Conservation (phyloP, 768 basidiomycete species). For the Lepiota venenata region DNA sequence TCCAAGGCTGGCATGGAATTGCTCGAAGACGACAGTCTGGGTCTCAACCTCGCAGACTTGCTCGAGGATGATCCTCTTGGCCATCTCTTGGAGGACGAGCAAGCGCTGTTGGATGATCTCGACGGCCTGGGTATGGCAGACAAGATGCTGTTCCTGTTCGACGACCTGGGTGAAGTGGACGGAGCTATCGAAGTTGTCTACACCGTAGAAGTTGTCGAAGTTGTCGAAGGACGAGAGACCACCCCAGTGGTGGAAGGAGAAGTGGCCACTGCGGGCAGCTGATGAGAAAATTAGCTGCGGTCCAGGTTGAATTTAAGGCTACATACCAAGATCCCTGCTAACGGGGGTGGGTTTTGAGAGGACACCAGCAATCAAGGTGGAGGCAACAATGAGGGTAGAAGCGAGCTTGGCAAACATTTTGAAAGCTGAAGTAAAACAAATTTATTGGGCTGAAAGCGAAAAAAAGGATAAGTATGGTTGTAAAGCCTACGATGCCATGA, state of each 20-base stretch:
- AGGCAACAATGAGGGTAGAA: constrained; percentile 15
- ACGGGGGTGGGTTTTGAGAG: constrained; percentile 14
- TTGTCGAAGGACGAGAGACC: constrained; percentile 31
- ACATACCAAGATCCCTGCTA: constrained; percentile 1
- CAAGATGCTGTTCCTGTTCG: too few relatives aligned
- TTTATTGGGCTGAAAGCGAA: neutral
- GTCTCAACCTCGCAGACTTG: constrained; percentile 48
- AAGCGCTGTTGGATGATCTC: constrained; percentile 43
- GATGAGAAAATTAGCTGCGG: neutral
- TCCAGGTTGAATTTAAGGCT: neutral
- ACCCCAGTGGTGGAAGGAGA: constrained; percentile 34
- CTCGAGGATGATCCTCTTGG: constrained; percentile 43
- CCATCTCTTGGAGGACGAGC: constrained; percentile 41
- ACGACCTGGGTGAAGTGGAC: too few relatives aligned
- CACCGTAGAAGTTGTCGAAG: constrained; percentile 46
- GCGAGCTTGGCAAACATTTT: constrained; percentile 20
- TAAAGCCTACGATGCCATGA: too few relatives aligned
- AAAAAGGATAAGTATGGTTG: too few relatives aligned
- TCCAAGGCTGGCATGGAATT: constrained; percentile 36
- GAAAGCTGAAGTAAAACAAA: neutral
- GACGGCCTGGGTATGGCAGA: constrained; percentile 34
- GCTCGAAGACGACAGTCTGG: constrained; percentile 40
- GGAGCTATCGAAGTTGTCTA: constrained; percentile 38
- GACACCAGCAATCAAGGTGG: constrained; percentile 15
- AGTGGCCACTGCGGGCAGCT: constrained; percentile 3